Evolutionary conservation across 768 basidiomycete species (phyloP).

Genomic region (Tubosaeta brunneosetosa): DNA sequence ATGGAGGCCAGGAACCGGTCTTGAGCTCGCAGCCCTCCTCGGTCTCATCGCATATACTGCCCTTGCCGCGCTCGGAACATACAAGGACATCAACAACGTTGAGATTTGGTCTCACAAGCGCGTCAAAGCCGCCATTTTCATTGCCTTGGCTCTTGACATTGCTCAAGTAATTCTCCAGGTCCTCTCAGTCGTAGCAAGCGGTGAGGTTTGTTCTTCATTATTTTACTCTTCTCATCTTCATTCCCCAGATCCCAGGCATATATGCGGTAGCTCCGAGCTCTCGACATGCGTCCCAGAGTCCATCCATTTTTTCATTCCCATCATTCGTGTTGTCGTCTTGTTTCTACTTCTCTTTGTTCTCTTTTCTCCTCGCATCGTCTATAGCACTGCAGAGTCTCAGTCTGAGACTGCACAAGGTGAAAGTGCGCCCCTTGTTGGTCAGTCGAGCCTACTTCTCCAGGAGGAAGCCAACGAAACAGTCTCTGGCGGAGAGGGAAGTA

Average conservation of each 20-base stretch:
- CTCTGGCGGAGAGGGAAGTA: conserved; percentile 38
- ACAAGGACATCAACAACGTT: conserved; percentile 71
- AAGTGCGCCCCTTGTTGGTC: conserved; percentile 26
- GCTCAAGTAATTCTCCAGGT: conserved; percentile 53
- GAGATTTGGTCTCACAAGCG: conserved; percentile 62
- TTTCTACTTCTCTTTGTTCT: conserved; percentile 57
- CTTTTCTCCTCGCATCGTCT: conserved; percentile 59
- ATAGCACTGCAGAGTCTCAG: conserved; percentile 34
- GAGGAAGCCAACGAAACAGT: conserved; percentile 39
- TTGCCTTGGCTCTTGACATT: conserved; percentile 57
- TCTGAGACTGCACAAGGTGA: conserved; percentile 15
- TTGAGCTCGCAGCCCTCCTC: conserved; percentile 62
- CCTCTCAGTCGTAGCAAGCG: conserved; percentile 34
- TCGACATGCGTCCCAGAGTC: conserved; percentile 32
- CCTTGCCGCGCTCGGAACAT: conserved; percentile 69
- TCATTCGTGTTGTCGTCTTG: conserved; percentile 62
- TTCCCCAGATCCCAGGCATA: conserved; percentile 12
- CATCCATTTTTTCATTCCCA: conserved; percentile 52
- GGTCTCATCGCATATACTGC: conserved; percentile 69
- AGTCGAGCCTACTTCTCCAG: conserved; percentile 53
- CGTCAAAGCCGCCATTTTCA: conserved; percentile 49
- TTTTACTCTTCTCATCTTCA: not conserved
- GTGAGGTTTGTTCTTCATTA: conserved; percentile 19
- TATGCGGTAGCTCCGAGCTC: conserved; percentile 21
- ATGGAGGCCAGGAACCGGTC: conserved; percentile 62